These are phyloP conservation scores for Botrytis sinoallii DNA, from an alignment of 2,329 filamentous ascomycete species.

Conservation along the genomic window DNA sequence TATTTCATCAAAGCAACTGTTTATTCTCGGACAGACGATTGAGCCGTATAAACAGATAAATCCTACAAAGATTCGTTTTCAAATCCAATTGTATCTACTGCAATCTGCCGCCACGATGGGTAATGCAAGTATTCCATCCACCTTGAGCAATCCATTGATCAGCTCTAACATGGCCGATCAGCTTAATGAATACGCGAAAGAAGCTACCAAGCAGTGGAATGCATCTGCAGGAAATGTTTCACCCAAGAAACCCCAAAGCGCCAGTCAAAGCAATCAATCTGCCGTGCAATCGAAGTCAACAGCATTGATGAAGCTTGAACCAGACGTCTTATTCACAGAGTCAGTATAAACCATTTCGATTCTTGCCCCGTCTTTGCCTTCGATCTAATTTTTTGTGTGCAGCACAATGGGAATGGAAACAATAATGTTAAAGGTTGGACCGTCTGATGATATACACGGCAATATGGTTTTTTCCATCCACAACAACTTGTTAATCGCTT, in stretches of 20 bases:
- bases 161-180: neutral
- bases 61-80: no score
- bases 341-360: neutral
- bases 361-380: neutral
- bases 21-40: neutral
- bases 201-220: neutral
- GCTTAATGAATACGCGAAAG: neutral
- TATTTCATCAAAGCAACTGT: neutral
- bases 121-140: neutral
- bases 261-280: neutral
- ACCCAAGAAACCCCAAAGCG: neutral
- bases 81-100: neutral
- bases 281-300: neutral
- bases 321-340: conserved; percentile 11
- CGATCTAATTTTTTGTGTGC: neutral
- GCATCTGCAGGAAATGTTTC: no score
- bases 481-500: neutral
- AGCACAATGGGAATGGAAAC: conserved; percentile 13
- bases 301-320: neutral
- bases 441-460: neutral
- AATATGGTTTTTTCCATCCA: conserved; percentile 13
- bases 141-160: neutral
- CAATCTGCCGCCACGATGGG: neutral
- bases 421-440: conserved; percentile 1
- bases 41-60: no score